A percentile compares a stretch with the other conserved stretches of the same genome.
phyloP scores from a whole-genome alignment of 2,329 filamentous ascomycete species.

The Sporothrix phasma region DNA sequence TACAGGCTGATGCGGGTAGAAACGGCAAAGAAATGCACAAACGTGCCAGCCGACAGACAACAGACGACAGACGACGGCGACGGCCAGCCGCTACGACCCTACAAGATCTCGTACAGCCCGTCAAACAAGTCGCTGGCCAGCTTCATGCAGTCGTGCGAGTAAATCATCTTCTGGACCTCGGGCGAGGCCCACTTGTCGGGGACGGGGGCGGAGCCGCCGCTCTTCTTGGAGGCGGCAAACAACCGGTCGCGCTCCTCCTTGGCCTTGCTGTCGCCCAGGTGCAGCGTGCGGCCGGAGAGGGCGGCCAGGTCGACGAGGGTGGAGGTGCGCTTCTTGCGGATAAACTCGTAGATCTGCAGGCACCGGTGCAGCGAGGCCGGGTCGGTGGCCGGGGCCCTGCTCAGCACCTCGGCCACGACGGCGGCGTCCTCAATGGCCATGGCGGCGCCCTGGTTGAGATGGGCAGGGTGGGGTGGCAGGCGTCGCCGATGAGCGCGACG shows the following conservation, averaged over 20 bases:
- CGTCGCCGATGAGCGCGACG: slow-evolving; percentile 51
- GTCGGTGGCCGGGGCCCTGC: slow-evolving; percentile 24
- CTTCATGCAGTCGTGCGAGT: slow-evolving; percentile 50
- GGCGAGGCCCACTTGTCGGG: slow-evolving; percentile 63
- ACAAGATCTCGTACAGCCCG: slow-evolving; percentile 30
- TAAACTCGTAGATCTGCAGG: slow-evolving; percentile 43
- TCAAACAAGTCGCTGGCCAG: slow-evolving; percentile 44
- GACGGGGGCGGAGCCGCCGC: slow-evolving; percentile 40
- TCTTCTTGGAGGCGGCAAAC: slow-evolving; percentile 40
- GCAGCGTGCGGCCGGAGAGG: slow-evolving; percentile 42
- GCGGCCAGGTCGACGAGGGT: slow-evolving; percentile 45
- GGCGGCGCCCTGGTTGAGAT: slow-evolving; percentile 56
- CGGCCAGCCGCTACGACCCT: too few relatives aligned
- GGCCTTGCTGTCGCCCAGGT: slow-evolving; percentile 47
- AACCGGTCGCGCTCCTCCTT: slow-evolving; percentile 48
- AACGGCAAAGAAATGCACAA: too few relatives aligned
- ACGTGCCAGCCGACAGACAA: too few relatives aligned
- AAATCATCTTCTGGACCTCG: slow-evolving; percentile 57
- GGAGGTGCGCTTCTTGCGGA: slow-evolving; percentile 45
- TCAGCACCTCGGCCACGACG: slow-evolving; percentile 45
- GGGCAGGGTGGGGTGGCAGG: slow-evolving; percentile 59
- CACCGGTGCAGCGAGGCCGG: slow-evolving; percentile 35
- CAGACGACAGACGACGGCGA: too few relatives aligned
- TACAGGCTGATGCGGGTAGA: too few relatives aligned
- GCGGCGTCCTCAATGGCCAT: slow-evolving; percentile 59